Conservation (phyloP, 139 green algal species). For the Yamagishiella unicocca region DNA sequence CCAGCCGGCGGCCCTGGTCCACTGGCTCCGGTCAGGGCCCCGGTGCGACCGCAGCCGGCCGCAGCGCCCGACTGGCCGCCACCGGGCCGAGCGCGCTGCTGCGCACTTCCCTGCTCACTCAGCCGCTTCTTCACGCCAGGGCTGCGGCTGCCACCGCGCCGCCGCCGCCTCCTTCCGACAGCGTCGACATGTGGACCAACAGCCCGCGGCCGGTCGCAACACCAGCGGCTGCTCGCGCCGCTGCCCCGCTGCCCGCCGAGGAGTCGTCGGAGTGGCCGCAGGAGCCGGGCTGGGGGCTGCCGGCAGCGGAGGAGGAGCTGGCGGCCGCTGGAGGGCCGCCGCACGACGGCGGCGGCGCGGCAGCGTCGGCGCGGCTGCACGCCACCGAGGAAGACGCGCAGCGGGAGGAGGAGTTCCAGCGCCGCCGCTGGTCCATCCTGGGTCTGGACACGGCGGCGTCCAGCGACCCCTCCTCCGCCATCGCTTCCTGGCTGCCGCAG, state of each 20-base stretch:
- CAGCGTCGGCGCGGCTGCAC: not conserved
- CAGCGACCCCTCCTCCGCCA: too few species aligned
- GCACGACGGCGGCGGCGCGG: not conserved
- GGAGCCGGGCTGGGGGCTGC: not conserved
- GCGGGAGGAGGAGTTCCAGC: conserved; percentile 36
- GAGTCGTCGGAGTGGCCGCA: not conserved
- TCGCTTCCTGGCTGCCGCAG: too few species aligned
- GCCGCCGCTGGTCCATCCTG: conserved; percentile 9
- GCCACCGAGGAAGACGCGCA: too few species aligned
- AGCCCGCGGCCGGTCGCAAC: not conserved
- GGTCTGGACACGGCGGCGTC: not conserved
- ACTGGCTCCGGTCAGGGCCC: not conserved
- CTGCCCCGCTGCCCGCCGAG: not conserved
- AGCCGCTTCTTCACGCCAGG: not conserved
- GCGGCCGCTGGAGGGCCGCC: not conserved
- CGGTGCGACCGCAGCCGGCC: too few species aligned
- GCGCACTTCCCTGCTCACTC: not conserved
- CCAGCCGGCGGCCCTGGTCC: not conserved
- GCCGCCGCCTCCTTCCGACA: not conserved
- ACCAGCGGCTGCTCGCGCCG: not conserved
- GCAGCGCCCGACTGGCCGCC: not conserved
- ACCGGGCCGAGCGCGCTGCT: not conserved
- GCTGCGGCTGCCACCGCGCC: not conserved
- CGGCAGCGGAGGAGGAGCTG: not conserved
- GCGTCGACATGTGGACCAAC: too few species aligned